Percentiles rank a stretch among this genome's conserved stretches.
Evolutionary conservation across 75 land plant genomes (phyloP).

Genomic region (Selaginella tamariscina): DNA sequence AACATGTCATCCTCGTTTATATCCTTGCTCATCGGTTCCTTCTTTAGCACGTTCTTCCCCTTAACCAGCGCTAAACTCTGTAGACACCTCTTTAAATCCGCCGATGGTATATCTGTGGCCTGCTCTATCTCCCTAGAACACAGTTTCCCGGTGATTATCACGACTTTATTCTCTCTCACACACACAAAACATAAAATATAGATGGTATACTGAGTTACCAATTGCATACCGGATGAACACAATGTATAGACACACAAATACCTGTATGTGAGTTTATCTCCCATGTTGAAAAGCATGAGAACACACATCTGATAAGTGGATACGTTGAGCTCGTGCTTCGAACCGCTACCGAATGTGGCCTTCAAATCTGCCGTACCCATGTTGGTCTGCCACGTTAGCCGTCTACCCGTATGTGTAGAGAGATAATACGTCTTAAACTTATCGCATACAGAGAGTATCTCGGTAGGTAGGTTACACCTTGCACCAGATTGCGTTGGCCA

Average conservation of each 20-base stretch:
- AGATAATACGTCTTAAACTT: slow-evolving; percentile 69
- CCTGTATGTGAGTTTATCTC: slow-evolving; percentile 53
- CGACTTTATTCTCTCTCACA: no score
- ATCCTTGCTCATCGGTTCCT: slow-evolving; percentile 97
- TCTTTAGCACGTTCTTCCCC: slow-evolving; percentile 84
- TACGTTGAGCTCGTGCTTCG: slow-evolving; percentile 86
- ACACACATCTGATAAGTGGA: slow-evolving; percentile 95
- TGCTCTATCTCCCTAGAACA: slow-evolving; percentile 96
- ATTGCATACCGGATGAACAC: no score
- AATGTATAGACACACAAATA: no score
- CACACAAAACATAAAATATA: no score
- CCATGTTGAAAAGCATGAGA: slow-evolving; percentile 72
- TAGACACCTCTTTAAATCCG: slow-evolving; percentile 72
- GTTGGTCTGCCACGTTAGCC: slow-evolving; percentile 91
- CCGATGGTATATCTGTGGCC: slow-evolving; percentile 72
- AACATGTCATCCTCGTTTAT: slow-evolving; percentile 64
- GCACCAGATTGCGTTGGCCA: slow-evolving; percentile 92
- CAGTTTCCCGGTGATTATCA: no score
- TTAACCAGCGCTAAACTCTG: slow-evolving; percentile 92
- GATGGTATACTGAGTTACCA: no score
- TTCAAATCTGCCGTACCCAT: slow-evolving; percentile 93
- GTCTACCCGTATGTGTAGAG: slow-evolving; percentile 86
- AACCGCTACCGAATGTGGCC: slow-evolving; percentile 75
- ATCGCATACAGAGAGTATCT: slow-evolving; percentile 69
- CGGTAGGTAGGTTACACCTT: slow-evolving; percentile 77